Conservation (phyloP, 176 grass and related monocot species). For the Stipa capillata region DNA sequence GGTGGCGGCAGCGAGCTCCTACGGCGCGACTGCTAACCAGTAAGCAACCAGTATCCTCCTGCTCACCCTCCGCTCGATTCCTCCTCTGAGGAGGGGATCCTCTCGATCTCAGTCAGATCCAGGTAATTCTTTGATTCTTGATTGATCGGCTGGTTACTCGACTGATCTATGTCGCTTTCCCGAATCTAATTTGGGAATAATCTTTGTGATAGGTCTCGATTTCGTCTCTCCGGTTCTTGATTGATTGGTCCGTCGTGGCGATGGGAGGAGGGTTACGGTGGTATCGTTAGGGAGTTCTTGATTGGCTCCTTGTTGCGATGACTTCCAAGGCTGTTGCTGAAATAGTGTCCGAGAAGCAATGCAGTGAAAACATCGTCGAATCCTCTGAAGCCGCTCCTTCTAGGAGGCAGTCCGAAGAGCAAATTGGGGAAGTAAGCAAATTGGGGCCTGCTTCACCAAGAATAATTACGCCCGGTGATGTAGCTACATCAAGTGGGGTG, state of each 20-base stretch:
- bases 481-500: too few relatives aligned
- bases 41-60: not conserved
- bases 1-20: not conserved
- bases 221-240: not conserved
- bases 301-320: not conserved
- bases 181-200: not conserved
- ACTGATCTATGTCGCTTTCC: not conserved
- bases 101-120: constrained; percentile 20
- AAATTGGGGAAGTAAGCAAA: too few relatives aligned
- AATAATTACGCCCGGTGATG: too few relatives aligned
- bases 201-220: constrained; percentile 8
- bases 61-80: not conserved
- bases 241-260: not conserved
- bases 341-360: not conserved
- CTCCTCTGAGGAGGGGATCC: not conserved
- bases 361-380: not conserved
- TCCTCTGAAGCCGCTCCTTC: too few relatives aligned
- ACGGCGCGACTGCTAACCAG: not conserved
- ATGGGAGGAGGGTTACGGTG: not conserved
- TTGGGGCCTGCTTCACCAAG: too few relatives aligned
- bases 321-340: constrained; percentile 20
- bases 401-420: too few relatives aligned
- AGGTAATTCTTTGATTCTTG: not conserved
- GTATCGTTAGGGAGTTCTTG: not conserved
- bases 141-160: not conserved